These are phyloP conservation scores for Mitragyna speciosa DNA, from an alignment of 257 asterid genomes.

Conservation along the genomic window DNA sequence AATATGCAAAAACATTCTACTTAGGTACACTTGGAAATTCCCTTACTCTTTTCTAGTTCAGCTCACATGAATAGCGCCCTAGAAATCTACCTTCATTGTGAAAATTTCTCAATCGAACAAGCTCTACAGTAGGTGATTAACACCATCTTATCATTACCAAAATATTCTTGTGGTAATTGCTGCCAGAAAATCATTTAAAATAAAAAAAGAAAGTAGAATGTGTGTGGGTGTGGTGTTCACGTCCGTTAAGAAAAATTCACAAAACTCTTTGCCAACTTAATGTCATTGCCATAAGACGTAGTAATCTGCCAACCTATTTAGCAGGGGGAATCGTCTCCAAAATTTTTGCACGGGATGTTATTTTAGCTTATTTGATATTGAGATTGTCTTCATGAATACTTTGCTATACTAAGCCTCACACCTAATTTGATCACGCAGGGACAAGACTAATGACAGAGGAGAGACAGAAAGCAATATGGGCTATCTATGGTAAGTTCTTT, in stretches of 20 bases:
- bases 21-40: slow-evolving; percentile 37
- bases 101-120: too few relatives aligned
- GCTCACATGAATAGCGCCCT: too few relatives aligned
- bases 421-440: slow-evolving; percentile 41
- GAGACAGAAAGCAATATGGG: slow-evolving; percentile 82
- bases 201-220: neutral
- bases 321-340: neutral
- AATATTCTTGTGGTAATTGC: neutral
- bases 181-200: neutral
- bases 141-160: neutral
- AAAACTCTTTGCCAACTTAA: neutral
- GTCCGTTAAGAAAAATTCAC: neutral
- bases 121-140: neutral
- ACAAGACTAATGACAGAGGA: slow-evolving; percentile 76
- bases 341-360: neutral
- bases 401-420: neutral
- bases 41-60: too few relatives aligned
- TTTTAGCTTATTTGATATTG: neutral
- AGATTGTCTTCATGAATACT: neutral
- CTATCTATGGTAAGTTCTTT: slow-evolving; percentile 59
- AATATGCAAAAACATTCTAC: slow-evolving; percentile 84
- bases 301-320: neutral
- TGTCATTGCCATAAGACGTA: neutral
- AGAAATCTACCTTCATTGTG: neutral
- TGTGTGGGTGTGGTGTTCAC: neutral